A percentile compares a stretch with the other conserved stretches of the same genome.
Conservation (phyloP, 129 eudicot species). For the Silybum marianum region DNA sequence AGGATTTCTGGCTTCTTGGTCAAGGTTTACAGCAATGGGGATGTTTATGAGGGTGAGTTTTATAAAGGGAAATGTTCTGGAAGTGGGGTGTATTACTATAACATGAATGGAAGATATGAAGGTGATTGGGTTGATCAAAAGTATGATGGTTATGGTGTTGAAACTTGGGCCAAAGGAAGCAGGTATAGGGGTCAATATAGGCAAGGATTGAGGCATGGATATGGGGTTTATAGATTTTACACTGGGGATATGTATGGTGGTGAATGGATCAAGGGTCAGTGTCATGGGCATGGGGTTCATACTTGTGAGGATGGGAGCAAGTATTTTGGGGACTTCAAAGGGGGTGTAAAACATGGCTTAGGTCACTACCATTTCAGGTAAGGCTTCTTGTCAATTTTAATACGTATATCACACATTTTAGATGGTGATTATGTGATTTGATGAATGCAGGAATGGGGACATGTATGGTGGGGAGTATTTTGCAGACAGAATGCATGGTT, state of each 20-base stretch:
- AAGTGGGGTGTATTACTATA: conserved; percentile 78
- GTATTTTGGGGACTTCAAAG: conserved; percentile 70
- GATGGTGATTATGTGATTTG: background rate
- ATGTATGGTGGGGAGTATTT: conserved; percentile 75
- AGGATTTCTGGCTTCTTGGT: conserved; percentile 48
- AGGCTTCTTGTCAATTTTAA: no score
- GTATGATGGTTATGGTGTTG: conserved; percentile 83
- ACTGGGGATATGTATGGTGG: conserved; percentile 80
- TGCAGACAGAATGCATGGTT: conserved; percentile 83
- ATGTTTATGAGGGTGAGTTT: conserved; percentile 87
- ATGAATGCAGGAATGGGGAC: conserved; percentile 66
- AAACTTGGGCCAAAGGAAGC: conserved; percentile 91
- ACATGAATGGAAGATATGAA: conserved; percentile 83
- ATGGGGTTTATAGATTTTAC: conserved; percentile 75
- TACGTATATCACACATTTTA: no score
- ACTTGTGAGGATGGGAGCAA: conserved; percentile 77
- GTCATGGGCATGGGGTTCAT: conserved; percentile 69
- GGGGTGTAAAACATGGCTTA: conserved; percentile 67
- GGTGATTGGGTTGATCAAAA: conserved; percentile 89
- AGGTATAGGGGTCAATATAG: conserved; percentile 81
- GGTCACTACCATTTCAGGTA: conserved; percentile 76
- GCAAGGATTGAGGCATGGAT: conserved; percentile 82
- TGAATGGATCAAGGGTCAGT: conserved; percentile 76
- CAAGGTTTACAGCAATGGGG: conserved; percentile 65
- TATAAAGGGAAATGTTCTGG: conserved; percentile 82